A percentile compares a stretch with the other conserved stretches of the same genome.
phyloP scores from a whole-genome alignment of 768 basidiomycete genomes.

The Suillus tomentosus region DNA sequence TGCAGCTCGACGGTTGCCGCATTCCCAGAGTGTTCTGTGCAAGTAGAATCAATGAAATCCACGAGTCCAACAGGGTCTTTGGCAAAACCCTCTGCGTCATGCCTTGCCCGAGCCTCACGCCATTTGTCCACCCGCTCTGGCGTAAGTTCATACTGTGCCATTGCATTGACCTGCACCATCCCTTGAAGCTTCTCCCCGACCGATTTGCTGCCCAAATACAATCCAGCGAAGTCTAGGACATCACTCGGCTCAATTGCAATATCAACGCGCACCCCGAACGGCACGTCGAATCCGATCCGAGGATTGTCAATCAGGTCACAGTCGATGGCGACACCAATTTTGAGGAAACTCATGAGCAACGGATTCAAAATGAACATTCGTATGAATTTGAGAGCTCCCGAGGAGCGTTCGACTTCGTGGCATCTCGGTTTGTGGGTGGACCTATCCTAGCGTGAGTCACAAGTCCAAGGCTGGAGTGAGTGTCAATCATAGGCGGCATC shows the following conservation, averaged over 20 bases:
- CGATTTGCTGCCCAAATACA: neutral
- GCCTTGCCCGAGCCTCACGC: neutral
- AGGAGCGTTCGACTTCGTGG: neutral
- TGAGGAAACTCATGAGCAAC: neutral
- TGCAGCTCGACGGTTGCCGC: neutral
- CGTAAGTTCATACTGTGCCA: neutral
- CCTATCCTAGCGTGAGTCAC: neutral
- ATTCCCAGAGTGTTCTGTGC: neutral
- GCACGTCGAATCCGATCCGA: neutral
- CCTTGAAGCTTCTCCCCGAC: neutral
- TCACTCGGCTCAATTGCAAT: neutral
- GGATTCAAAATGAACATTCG: conserved; percentile 1
- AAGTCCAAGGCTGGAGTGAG: neutral
- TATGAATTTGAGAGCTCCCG: neutral
- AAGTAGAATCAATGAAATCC: neutral
- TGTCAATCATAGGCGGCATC: neutral
- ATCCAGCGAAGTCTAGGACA: neutral
- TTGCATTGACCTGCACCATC: conserved; percentile 1
- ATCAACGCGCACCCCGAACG: neutral
- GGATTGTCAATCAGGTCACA: neutral
- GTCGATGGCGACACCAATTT: neutral
- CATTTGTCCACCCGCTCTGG: neutral
- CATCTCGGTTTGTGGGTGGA: conserved; percentile 1
- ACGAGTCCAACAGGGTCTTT: neutral
- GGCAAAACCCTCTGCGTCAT: neutral